Evolutionary conservation across 1,284 basidiomycete genomes (phyloP).

Genomic region (Pseudozyma pruni): DNA sequence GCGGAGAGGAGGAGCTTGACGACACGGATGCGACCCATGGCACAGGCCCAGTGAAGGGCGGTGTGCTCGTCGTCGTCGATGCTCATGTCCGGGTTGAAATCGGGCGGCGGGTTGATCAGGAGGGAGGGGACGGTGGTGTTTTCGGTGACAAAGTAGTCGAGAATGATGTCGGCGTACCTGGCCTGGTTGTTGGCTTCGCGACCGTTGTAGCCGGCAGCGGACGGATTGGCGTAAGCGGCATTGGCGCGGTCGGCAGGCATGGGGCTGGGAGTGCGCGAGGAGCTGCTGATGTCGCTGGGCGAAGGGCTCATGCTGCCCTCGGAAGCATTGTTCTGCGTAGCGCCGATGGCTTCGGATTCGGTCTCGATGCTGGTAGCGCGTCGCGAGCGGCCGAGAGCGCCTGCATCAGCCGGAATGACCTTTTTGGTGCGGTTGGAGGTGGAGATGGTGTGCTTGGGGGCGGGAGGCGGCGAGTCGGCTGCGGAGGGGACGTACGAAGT

Average conservation of each 20-base stretch:
- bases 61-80: constrained; percentile 99
- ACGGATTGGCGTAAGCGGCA: constrained; percentile 33
- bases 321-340: constrained; percentile 71
- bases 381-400: constrained; percentile 54
- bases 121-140: constrained; percentile 89
- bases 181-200: constrained; percentile 46
- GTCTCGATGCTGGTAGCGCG: constrained; percentile 64
- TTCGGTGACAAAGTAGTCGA: constrained; percentile 99
- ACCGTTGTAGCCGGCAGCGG: constrained; percentile 26
- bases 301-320: constrained; percentile 77
- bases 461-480: constrained; percentile 87
- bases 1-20: constrained; percentile 93
- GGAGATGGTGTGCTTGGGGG: constrained; percentile 86
- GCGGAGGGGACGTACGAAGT: constrained; percentile 88
- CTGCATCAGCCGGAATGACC: constrained; percentile 51
- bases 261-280: constrained; percentile 88
- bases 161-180: constrained; percentile 89
- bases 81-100: constrained; percentile 94
- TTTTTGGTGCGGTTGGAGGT: constrained; percentile 63
- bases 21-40: constrained; percentile 96
- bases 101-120: constrained; percentile 85
- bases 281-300: constrained; percentile 84
- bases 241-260: constrained; percentile 55
- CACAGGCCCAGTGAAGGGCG: constrained; percentile 97
- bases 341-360: constrained; percentile 56